Conservation (phyloP, 2,329 filamentous ascomycete genomes). For the Penicillium palitans region DNA sequence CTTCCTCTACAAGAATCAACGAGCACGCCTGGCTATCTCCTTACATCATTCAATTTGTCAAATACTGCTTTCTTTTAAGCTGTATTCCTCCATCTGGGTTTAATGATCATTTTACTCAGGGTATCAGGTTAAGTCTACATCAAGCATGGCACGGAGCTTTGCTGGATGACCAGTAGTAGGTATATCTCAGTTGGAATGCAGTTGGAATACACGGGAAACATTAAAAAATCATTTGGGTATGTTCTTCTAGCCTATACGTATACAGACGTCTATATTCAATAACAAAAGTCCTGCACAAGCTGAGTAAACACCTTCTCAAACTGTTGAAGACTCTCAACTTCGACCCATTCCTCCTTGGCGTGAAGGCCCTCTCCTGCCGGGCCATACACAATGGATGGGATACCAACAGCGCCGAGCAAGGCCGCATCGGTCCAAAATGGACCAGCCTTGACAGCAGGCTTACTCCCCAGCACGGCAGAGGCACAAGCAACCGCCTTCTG, state of each 20-base stretch:
- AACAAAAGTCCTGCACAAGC: constrained; percentile 25
- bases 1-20: neutral
- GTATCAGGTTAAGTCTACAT: neutral
- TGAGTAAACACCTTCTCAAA: constrained; percentile 28
- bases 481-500: constrained; percentile 34
- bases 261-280: neutral
- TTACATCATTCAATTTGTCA: neutral
- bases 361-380: constrained; percentile 53
- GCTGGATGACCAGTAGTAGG: neutral
- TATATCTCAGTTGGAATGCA: neutral
- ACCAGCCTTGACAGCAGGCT: constrained; percentile 31
- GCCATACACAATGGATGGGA: constrained; percentile 51
- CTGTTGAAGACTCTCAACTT: constrained; percentile 45
- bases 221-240: neutral
- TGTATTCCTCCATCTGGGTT: neutral
- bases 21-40: neutral
- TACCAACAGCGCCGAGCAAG: constrained; percentile 47
- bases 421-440: constrained; percentile 56
- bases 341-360: constrained; percentile 53
- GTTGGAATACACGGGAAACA: neutral
- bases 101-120: neutral
- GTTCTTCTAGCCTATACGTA: neutral
- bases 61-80: neutral
- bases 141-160: neutral
- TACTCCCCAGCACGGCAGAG: constrained; percentile 26